A percentile compares a stretch with the other conserved stretches of the same genome.
Conservation (phyloP, 345 rosid genomes). For the Rubroshorea leprosula region DNA sequence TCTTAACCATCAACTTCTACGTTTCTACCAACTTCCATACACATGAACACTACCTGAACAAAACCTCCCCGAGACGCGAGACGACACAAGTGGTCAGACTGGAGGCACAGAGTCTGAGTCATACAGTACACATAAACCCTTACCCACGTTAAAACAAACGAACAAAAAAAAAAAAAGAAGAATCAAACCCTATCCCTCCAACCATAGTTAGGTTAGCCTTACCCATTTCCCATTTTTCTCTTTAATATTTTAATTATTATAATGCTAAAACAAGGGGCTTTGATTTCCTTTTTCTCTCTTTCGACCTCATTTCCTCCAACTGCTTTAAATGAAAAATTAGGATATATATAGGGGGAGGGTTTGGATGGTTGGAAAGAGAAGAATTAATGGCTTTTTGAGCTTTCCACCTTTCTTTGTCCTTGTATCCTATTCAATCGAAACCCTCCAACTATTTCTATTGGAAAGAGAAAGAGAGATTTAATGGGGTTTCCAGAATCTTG, state of each 20-base stretch:
- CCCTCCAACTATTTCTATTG: not conserved
- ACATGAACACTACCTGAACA: not conserved
- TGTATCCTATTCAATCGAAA: no score
- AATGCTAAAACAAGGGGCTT: not conserved
- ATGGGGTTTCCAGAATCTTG: slow-evolving; percentile 17
- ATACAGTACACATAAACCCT: slow-evolving; percentile 6
- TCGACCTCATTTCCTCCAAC: slow-evolving; percentile 8
- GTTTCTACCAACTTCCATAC: not conserved
- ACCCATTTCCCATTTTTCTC: not conserved
- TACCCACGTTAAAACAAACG: slow-evolving; percentile 1
- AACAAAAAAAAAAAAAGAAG: no score
- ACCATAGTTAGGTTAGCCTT: slow-evolving; percentile 17
- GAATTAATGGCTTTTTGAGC: not conserved
- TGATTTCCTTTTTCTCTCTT: not conserved
- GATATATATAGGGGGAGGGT: slow-evolving; percentile 5
- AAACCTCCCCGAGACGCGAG: not conserved
- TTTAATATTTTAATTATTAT: no score
- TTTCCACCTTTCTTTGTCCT: not conserved
- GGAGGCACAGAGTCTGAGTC: slow-evolving; percentile 10
- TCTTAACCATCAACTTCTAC: no score
- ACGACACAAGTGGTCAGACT: slow-evolving; percentile 14
- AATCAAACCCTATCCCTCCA: no score
- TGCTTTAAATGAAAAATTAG: slow-evolving; percentile 13
- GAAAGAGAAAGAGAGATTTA: slow-evolving; percentile 2
- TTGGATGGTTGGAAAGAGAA: slow-evolving; percentile 9